Evolutionary conservation across 2,329 filamentous ascomycete genomes (phyloP), one percentile per base, ranked within the genome.

Genomic region (Triangularia setosa): DNA sequence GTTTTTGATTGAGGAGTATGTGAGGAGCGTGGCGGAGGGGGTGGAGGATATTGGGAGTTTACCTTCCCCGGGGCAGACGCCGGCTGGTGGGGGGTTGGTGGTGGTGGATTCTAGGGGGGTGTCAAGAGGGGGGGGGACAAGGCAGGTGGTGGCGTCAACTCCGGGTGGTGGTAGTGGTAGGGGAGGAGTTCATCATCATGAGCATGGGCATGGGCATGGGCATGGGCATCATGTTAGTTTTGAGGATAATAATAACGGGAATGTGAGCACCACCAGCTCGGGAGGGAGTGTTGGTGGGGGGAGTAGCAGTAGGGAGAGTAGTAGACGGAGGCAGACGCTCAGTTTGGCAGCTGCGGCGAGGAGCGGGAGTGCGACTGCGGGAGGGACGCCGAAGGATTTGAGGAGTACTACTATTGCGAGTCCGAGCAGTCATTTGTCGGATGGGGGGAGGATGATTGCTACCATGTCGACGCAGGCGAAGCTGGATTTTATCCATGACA

Each of bases 1-100:
- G 75, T 85, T 91, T 61, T 79, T 97, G 57, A 96, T 97, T 67
- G 93, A 97, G 73, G 91, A 96, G 75, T 97, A 97, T 73, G 89
- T 96, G 67, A 88, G 89, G 0, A 88, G 94, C 73, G 89, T 96
- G 35, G 90, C 90, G n/a, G 85, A 90, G 64, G 90, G 91, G 1
- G 87, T 97, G 61, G 86, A 91, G 66, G 89, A 93, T 72, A 88
- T 97, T 40, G 88, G 88, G 27, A 79, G 75, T 21, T 81, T 92
- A 60, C 87, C 90, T 21, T 89, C 86, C 0, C 81, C 80, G 18
- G 79, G 40, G 40, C 82, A 0, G 78, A 70, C 1, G 69, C 70
- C 56, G 61, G 30, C 56, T 14, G 58, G 24, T 57, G n/a, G 62
- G 30, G 61, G 25, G 40, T 60, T 30, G 58, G 18, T 27, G 58